phyloP scores from a whole-genome alignment of 2,329 filamentous ascomycete species.

The Ophiostoma perfectum region DNA sequence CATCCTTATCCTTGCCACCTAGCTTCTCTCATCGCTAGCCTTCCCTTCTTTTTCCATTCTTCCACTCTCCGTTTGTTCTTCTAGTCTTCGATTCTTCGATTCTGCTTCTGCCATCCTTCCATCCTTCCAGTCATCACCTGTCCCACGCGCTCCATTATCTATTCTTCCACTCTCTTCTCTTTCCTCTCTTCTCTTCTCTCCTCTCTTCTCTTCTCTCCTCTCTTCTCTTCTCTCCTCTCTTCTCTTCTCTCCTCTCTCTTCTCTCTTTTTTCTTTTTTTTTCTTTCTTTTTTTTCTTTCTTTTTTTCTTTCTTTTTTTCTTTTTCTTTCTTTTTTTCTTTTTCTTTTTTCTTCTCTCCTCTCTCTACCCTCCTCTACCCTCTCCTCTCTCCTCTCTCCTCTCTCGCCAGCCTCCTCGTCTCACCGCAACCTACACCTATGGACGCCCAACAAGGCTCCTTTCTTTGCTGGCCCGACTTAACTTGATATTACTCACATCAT shows the following conservation, averaged over 20 bases:
- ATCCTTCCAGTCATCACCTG: too few relatives aligned
- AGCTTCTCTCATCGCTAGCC: conserved; percentile 10
- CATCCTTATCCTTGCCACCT: background rate
- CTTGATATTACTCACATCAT: too few relatives aligned
- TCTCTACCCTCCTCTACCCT: too few relatives aligned
- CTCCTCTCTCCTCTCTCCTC: too few relatives aligned
- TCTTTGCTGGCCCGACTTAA: too few relatives aligned
- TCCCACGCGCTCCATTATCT: too few relatives aligned
- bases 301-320: conserved; percentile 8
- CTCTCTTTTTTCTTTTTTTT: background rate
- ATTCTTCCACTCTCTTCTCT: background rate
- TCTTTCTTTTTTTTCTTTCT: background rate
- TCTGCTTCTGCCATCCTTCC: background rate
- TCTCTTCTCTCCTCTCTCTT: background rate
- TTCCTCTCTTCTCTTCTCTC: conserved; percentile 18
- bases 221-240: background rate
- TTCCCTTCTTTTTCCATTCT: conserved; percentile 18
- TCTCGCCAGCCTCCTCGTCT: too few relatives aligned
- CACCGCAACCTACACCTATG: too few relatives aligned
- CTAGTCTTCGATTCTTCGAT: too few relatives aligned
- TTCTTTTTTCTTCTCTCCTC: background rate
- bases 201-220: background rate
- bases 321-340: background rate
- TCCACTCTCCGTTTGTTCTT: background rate
- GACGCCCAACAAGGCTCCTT: too few relatives aligned